Conservation (phyloP, 2,329 filamentous ascomycete genomes). For the Arthroderma sp. region DNA sequence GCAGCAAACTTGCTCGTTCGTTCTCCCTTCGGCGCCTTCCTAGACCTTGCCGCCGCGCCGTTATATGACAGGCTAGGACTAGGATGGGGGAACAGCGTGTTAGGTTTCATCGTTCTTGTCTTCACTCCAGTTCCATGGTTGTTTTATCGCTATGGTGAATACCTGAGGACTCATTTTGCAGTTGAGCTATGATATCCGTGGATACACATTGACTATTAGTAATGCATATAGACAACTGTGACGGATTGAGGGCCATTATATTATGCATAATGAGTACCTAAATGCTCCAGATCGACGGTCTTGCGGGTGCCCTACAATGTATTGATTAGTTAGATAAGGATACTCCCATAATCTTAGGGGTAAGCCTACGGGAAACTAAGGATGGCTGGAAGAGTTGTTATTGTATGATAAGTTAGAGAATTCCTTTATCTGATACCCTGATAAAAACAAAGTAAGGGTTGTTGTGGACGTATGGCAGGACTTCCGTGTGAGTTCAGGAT, state of each 20-base stretch:
- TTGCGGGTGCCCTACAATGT: too few species aligned
- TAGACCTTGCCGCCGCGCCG: slow-evolving; percentile 37
- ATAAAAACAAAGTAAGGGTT: neutral
- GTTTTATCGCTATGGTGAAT: slow-evolving; percentile 30
- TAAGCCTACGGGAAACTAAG: too few species aligned
- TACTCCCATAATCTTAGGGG: too few species aligned
- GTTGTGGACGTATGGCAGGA: neutral
- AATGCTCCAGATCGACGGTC: too few species aligned
- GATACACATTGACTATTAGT: too few species aligned
- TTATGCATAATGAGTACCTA: too few species aligned
- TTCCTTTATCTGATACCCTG: neutral
- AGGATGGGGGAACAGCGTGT: slow-evolving; percentile 48
- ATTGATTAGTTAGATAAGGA: too few species aligned
- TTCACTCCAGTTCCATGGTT: slow-evolving; percentile 34
- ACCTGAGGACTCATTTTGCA: slow-evolving; percentile 28
- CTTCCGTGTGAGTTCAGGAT: neutral
- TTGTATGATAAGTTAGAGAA: neutral
- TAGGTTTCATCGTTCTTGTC: slow-evolving; percentile 40
- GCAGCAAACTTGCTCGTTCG: slow-evolving; percentile 42
- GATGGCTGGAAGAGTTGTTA: neutral
- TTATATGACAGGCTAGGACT: slow-evolving; percentile 53
- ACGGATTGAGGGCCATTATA: too few species aligned
- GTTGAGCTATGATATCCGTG: too few species aligned
- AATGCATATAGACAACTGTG: too few species aligned
- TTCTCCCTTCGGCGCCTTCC: slow-evolving; percentile 41